Conservation (phyloP, 768 basidiomycete species). For the Mycena alexandri region DNA sequence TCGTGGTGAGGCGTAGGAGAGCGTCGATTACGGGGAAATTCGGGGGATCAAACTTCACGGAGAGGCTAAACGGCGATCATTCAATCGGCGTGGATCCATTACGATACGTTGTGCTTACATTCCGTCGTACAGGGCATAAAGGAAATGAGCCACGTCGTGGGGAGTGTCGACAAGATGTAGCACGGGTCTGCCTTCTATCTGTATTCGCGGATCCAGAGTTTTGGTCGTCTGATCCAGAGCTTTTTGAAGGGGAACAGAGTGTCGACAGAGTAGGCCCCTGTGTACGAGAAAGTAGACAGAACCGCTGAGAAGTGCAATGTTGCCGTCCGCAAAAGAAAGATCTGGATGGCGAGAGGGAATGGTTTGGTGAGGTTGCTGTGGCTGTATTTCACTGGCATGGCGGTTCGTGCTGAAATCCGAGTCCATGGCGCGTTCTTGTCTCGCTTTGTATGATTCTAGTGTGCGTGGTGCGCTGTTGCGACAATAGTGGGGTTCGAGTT, state of each 20-base stretch:
- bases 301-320: slow-evolving; percentile 71
- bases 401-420: slow-evolving; percentile 63
- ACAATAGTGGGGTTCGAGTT: not conserved
- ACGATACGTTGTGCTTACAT: slow-evolving; percentile 58
- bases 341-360: slow-evolving; percentile 59
- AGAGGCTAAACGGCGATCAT: slow-evolving; percentile 52
- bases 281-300: slow-evolving; percentile 78
- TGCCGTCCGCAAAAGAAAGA: slow-evolving; percentile 78
- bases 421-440: slow-evolving; percentile 18
- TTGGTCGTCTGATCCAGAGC: slow-evolving; percentile 45
- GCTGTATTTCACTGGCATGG: slow-evolving; percentile 41
- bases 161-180: slow-evolving; percentile 67
- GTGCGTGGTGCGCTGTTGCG: no score
- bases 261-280: slow-evolving; percentile 71
- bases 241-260: slow-evolving; percentile 65
- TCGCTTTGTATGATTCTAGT: no score
- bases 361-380: slow-evolving; percentile 6
- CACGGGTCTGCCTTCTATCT: slow-evolving; percentile 71
- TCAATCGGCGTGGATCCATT: slow-evolving; percentile 21
- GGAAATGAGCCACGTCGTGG: slow-evolving; percentile 68
- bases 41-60: slow-evolving; percentile 58
- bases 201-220: slow-evolving; percentile 45
- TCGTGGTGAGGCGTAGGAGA: slow-evolving; percentile 73
- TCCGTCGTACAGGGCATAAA: slow-evolving; percentile 79
- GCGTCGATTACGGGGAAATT: slow-evolving; percentile 68